phyloP scores from a whole-genome alignment of 75 land plant genomes.

The Selaginella tamariscina region DNA sequence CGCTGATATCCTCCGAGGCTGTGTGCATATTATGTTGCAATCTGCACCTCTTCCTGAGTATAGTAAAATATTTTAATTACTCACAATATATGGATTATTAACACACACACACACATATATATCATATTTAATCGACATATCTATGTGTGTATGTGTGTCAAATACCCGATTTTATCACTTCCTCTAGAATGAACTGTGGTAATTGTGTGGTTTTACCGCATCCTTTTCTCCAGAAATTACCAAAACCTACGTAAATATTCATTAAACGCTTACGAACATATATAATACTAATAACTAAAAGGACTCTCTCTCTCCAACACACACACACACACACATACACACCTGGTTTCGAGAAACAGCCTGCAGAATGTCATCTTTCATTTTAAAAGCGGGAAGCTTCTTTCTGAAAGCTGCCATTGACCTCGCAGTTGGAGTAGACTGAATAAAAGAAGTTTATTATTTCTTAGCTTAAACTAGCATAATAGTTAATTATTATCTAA shows the following conservation, averaged over 20 bases:
- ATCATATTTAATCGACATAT: no score
- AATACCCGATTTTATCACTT: slow-evolving; percentile 71
- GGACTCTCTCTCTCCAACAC: neutral
- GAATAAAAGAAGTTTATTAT: slow-evolving; percentile 13
- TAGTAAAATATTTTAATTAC: no score
- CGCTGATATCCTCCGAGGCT: slow-evolving; percentile 95
- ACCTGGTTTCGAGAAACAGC: slow-evolving; percentile 84
- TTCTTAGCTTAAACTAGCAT: no score
- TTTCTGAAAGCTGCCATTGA: slow-evolving; percentile 64
- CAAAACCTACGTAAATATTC: slow-evolving; percentile 42
- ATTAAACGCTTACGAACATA: neutral
- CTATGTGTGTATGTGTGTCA: no score
- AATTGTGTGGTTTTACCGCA: slow-evolving; percentile 98
- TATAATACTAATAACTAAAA: neutral
- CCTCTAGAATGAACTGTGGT: slow-evolving; percentile 91
- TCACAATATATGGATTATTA: no score
- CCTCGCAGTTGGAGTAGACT: slow-evolving; percentile 46
- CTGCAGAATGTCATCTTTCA: slow-evolving; percentile 51
- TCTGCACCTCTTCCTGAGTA: slow-evolving; percentile 55
- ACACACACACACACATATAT: no score
- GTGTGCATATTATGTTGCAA: slow-evolving; percentile 95
- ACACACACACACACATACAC: neutral
- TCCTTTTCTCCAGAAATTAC: slow-evolving; percentile 97
- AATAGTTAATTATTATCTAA: no score
- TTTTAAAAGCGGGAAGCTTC: slow-evolving; percentile 74